Percentiles rank a stretch among this genome's conserved stretches.
phyloP scores from a whole-genome alignment of 768 basidiomycete species.

The Podaxis sp. region DNA sequence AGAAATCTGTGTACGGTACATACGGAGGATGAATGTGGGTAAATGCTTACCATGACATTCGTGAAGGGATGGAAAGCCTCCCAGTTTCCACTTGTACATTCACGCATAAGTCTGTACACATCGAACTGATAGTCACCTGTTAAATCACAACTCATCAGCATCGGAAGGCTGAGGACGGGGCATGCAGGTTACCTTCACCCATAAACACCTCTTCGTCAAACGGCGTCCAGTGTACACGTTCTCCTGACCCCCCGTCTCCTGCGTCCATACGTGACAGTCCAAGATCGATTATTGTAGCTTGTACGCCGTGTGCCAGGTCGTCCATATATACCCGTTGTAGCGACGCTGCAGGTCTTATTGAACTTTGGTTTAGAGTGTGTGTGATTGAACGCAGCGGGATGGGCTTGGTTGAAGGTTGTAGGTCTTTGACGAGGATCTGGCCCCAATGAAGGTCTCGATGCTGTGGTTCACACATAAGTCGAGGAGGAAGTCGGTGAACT shows the following conservation, averaged over 20 bases:
- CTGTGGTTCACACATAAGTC: slow-evolving; percentile 41
- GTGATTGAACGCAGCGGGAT: slow-evolving; percentile 25
- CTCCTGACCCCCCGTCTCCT: slow-evolving; percentile 42
- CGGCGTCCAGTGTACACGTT: slow-evolving; percentile 68
- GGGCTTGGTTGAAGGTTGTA: slow-evolving; percentile 25
- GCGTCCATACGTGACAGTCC: slow-evolving; percentile 87
- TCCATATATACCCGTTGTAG: slow-evolving; percentile 57
- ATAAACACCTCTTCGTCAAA: slow-evolving; percentile 91
- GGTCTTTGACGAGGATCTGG: slow-evolving; percentile 81
- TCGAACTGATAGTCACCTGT: slow-evolving; percentile 93
- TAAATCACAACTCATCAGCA: neutral
- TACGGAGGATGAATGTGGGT: neutral
- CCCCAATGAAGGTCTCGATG: slow-evolving; percentile 99
- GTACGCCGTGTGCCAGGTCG: slow-evolving; percentile 61
- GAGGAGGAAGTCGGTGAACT: neutral
- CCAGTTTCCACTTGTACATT: slow-evolving; percentile 65
- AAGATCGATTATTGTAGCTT: slow-evolving; percentile 89
- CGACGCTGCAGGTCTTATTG: slow-evolving; percentile 16
- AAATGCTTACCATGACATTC: slow-evolving; percentile 78
- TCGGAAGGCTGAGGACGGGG: too few species aligned
- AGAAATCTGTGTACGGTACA: slow-evolving; percentile 5
- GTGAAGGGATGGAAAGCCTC: slow-evolving; percentile 75
- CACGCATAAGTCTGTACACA: slow-evolving; percentile 86
- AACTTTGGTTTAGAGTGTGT: slow-evolving; percentile 30
- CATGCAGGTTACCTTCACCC: slow-evolving; percentile 66